Conservation (phyloP, 1,284 basidiomycete genomes). For the Fomitopsis schrenkii region DNA sequence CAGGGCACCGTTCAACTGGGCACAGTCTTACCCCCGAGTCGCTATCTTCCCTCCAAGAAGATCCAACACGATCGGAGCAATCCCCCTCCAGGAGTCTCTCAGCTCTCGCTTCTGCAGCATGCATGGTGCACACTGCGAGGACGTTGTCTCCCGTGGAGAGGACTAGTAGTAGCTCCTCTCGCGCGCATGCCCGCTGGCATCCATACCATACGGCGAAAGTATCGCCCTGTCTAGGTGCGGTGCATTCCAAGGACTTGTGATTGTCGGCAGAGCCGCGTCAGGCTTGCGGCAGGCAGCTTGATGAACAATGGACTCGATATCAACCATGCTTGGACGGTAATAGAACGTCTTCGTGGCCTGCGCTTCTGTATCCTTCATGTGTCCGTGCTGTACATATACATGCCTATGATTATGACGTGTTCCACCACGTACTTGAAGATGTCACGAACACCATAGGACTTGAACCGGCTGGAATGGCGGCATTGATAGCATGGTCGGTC, state of each 20-base stretch:
- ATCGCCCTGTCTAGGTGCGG: not conserved
- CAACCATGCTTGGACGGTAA: not conserved
- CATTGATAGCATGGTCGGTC: not conserved
- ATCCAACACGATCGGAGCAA: too few species aligned
- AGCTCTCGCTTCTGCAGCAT: too few species aligned
- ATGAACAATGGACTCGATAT: not conserved
- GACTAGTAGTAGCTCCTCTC: not conserved
- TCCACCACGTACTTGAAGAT: not conserved
- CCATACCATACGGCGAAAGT: not conserved
- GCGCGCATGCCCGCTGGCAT: not conserved
- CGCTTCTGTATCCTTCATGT: not conserved
- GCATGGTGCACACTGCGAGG: too few species aligned
- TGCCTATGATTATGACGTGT: not conserved
- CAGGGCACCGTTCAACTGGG: too few species aligned
- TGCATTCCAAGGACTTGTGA: not conserved
- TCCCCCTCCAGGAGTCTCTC: too few species aligned
- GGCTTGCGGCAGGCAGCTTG: not conserved
- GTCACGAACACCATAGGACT: too few species aligned
- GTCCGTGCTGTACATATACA: not conserved
- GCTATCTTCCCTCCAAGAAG: too few species aligned
- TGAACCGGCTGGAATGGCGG: too few species aligned
- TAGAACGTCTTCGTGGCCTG: not conserved
- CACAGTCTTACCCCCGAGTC: too few species aligned
- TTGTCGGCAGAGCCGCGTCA: not conserved
- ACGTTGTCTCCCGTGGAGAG: too few species aligned